phyloP scores from a whole-genome alignment of 352 stramenopile genomes.

The Phytopythium cucurbitacearum region DNA sequence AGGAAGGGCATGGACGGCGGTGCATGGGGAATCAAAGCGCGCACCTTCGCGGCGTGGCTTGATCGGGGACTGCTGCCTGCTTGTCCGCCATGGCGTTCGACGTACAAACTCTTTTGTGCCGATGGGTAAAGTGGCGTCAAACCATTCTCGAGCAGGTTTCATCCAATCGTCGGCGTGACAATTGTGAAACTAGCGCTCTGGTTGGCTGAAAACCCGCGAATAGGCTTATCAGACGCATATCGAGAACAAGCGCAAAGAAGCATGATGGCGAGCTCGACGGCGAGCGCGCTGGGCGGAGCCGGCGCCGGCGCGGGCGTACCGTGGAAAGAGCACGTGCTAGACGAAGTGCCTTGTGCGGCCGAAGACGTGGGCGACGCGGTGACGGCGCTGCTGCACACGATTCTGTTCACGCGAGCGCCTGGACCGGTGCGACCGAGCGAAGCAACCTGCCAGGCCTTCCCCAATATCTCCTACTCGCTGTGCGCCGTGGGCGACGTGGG shows the following conservation, averaged over 20 bases:
- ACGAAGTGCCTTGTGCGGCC: slow-evolving; percentile 52
- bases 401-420: slow-evolving; percentile 74
- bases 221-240: neutral
- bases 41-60: too few relatives aligned
- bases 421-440: slow-evolving; percentile 70
- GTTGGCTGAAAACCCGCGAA: neutral
- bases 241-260: slow-evolving; percentile 1
- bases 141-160: neutral
- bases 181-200: neutral
- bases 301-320: slow-evolving; percentile 5
- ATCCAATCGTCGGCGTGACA: slow-evolving; percentile 1
- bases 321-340: slow-evolving; percentile 63
- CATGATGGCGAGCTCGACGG: slow-evolving; percentile 1
- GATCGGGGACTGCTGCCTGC: neutral
- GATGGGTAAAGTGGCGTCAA: too few relatives aligned
- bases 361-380: slow-evolving; percentile 59
- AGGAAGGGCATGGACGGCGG: too few relatives aligned
- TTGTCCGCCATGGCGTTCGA: slow-evolving; percentile 1
- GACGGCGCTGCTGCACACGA: slow-evolving; percentile 72
- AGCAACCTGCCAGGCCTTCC: slow-evolving; percentile 72
- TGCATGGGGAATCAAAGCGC: too few relatives aligned
- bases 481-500: slow-evolving; percentile 75
- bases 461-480: slow-evolving; percentile 69
- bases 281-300: neutral
- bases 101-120: slow-evolving; percentile 7